Conservation (phyloP, 257 asterid genomes). For the Scutellaria baicalensis region DNA sequence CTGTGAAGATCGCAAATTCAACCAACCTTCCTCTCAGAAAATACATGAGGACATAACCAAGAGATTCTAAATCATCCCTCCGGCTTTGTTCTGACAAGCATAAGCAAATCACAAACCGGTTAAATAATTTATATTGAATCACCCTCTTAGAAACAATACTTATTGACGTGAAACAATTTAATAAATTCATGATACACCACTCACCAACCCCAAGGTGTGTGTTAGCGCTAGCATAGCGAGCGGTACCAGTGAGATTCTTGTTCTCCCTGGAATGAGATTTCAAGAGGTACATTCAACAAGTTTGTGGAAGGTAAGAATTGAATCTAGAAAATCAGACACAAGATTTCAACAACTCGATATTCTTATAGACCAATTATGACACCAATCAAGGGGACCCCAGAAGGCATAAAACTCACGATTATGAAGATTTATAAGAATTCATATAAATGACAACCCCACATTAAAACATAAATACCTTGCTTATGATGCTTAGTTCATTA, state of each 20-base stretch:
- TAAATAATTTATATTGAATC: background rate
- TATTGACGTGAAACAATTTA: background rate
- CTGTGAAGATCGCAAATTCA: background rate
- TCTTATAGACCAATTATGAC: background rate
- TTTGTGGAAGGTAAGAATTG: background rate
- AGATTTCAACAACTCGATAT: background rate
- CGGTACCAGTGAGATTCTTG: conserved; percentile 94
- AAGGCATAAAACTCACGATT: background rate
- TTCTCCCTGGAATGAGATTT: conserved; percentile 61
- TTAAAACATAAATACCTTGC: background rate
- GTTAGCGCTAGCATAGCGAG: conserved; percentile 95
- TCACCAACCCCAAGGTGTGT: conserved; percentile 95
- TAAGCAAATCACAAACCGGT: conserved; percentile 7
- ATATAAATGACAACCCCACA: background rate
- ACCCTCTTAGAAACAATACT: conserved; percentile 6
- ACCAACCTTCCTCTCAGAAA: conserved; percentile 98
- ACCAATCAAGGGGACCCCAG: background rate
- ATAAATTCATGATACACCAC: conserved; percentile 20
- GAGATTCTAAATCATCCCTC: conserved; percentile 94
- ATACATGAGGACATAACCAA: conserved; percentile 95
- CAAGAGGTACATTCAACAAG: conserved; percentile 9
- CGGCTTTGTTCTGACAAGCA: conserved; percentile 79
- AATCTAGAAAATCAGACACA: background rate
- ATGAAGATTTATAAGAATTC: background rate
- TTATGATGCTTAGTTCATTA: background rate